Evolutionary conservation across 495 filamentous ascomycete genomes (phyloP).

Genomic region (Penicillium manginii): DNA sequence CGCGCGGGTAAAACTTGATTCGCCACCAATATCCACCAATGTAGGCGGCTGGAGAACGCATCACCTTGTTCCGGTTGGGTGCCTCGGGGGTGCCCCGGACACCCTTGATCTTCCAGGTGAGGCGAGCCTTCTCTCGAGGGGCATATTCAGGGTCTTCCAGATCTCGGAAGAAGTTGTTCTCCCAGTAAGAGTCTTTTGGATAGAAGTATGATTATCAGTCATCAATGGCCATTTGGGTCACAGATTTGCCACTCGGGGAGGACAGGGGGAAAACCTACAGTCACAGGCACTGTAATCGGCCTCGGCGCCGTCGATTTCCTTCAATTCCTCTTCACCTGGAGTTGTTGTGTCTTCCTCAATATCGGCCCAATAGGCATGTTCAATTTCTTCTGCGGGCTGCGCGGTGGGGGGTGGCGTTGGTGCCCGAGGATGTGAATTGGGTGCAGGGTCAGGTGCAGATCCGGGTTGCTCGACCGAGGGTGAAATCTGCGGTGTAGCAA

Average conservation of each 20-base stretch:
- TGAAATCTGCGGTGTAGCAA: neutral
- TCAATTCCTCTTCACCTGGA: constrained; percentile 63
- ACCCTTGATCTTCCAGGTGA: constrained; percentile 63
- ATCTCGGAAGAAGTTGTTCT: constrained; percentile 57
- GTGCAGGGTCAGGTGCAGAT: constrained; percentile 8
- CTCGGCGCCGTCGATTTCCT: constrained; percentile 56
- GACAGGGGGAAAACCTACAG: constrained; percentile 38
- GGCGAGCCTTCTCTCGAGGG: constrained; percentile 54
- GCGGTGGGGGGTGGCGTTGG: constrained; percentile 11
- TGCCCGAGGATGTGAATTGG: constrained; percentile 11
- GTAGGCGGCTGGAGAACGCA: constrained; percentile 60
- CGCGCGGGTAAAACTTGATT: constrained; percentile 70
- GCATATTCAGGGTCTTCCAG: constrained; percentile 64
- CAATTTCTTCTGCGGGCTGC: constrained; percentile 29
- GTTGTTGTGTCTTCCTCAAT: constrained; percentile 59
- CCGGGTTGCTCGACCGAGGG: constrained; percentile 6
- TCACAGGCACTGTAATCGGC: constrained; percentile 57
- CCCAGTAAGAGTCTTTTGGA: constrained; percentile 57
- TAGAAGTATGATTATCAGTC: constrained; percentile 3
- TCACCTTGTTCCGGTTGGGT: constrained; percentile 61
- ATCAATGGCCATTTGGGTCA: neutral
- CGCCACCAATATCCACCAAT: constrained; percentile 70
- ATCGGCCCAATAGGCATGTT: constrained; percentile 53
- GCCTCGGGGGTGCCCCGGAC: constrained; percentile 64
- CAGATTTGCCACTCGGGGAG: neutral